phyloP scores from a whole-genome alignment of 495 filamentous ascomycete genomes.

The Acidomyces sp. region DNA sequence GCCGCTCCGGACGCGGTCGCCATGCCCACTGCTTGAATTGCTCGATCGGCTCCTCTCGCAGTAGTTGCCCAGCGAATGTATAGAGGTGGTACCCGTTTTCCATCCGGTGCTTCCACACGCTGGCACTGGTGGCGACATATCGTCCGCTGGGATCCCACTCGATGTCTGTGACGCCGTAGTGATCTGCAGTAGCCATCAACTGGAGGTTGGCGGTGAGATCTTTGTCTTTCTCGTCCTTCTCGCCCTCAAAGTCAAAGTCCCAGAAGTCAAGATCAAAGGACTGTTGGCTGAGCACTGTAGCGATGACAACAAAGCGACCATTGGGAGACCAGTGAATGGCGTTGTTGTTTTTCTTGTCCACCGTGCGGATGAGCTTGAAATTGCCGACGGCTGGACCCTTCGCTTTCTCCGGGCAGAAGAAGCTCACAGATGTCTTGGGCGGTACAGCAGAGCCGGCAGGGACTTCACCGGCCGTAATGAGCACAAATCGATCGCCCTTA shows the following conservation, averaged over 20 bases:
- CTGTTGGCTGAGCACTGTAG: conserved; percentile 80
- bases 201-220: conserved; percentile 88
- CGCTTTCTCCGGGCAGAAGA: conserved; percentile 89
- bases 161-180: conserved; percentile 94
- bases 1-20: conserved; percentile 79
- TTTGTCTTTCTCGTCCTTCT: conserved; percentile 83
- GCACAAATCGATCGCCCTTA: conserved; percentile 88
- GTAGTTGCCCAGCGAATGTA: conserved; percentile 80
- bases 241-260: conserved; percentile 94
- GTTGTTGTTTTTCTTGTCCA: conserved; percentile 98
- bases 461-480: conserved; percentile 87
- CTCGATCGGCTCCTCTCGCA: conserved; percentile 85
- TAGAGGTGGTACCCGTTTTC: conserved; percentile 98
- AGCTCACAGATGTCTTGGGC: conserved; percentile 88
- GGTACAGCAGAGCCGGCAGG: conserved; percentile 62
- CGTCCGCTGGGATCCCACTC: conserved; percentile 96
- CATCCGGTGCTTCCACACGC: conserved; percentile 94
- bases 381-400: conserved; percentile 69
- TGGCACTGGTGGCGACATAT: conserved; percentile 82
- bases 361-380: conserved; percentile 84
- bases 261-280: conserved; percentile 94
- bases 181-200: conserved; percentile 81
- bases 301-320: conserved; percentile 86
- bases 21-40: conserved; percentile 95
- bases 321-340: conserved; percentile 99